Evolutionary conservation across 129 eudicot genomes (phyloP).

Genomic region (Kitagawia praeruptora): DNA sequence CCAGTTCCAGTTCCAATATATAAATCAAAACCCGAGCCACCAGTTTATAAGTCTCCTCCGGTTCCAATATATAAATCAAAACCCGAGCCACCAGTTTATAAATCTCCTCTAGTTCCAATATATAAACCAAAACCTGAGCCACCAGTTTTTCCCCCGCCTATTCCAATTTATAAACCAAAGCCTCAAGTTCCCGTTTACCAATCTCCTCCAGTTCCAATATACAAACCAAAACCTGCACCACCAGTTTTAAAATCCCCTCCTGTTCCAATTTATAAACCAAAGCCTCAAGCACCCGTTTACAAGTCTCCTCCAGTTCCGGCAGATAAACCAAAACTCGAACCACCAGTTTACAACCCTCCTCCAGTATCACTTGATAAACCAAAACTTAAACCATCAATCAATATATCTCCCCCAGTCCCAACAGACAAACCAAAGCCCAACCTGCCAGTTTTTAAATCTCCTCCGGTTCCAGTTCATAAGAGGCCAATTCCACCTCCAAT

Average conservation of each 20-base stretch:
- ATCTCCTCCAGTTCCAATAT: slow-evolving; percentile 9
- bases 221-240: background rate
- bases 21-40: slow-evolving; percentile 14
- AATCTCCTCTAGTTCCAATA: slow-evolving; percentile 12
- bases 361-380: slow-evolving; percentile 8
- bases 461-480: slow-evolving; percentile 7
- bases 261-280: slow-evolving; percentile 4
- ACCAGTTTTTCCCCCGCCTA: slow-evolving; percentile 4
- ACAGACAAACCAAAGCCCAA: slow-evolving; percentile 12
- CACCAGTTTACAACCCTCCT: slow-evolving; percentile 2
- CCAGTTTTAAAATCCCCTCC: slow-evolving; percentile 18
- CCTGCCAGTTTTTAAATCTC: slow-evolving; percentile 5
- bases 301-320: slow-evolving; percentile 5
- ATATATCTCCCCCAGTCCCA: slow-evolving; percentile 15
- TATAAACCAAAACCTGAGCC: slow-evolving; percentile 17
- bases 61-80: slow-evolving; percentile 12
- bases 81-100: slow-evolving; percentile 10
- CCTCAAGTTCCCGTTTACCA: slow-evolving; percentile 14
- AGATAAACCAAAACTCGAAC: slow-evolving; percentile 14
- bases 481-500: slow-evolving; percentile 21
- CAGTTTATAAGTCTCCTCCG: background rate
- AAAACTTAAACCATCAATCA: slow-evolving; percentile 6
- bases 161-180: slow-evolving; percentile 6
- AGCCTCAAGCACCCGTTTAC: slow-evolving; percentile 14
- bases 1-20: slow-evolving; percentile 1